These are phyloP conservation scores for Lathyrus aphaca DNA, from an alignment of 306 rosid species.

Conservation along the genomic window DNA sequence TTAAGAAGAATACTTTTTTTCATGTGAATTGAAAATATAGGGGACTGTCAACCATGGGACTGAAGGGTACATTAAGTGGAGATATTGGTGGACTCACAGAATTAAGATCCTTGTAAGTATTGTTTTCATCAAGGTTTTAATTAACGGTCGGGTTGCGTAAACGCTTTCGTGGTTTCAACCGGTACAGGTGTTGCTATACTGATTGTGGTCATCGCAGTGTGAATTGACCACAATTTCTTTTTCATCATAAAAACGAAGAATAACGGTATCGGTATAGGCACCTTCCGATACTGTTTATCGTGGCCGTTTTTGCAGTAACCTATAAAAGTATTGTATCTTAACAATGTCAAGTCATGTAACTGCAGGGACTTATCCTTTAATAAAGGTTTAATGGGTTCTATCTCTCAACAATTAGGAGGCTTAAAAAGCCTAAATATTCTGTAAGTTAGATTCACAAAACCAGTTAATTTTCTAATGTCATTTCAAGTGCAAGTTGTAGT, in stretches of 20 bases:
- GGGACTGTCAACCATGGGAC: constrained; percentile 71
- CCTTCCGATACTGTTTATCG: too few relatives aligned
- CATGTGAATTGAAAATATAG: constrained; percentile 44
- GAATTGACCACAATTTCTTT: too few relatives aligned
- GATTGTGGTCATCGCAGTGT: too few relatives aligned
- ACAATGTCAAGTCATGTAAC: constrained; percentile 31
- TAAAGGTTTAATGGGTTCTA: constrained; percentile 57
- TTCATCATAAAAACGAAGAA: too few relatives aligned
- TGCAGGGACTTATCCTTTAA: constrained; percentile 82
- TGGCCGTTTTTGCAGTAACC: too few relatives aligned
- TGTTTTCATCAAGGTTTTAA: too few relatives aligned
- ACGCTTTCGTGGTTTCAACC: too few relatives aligned
- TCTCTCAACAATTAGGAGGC: constrained; percentile 57
- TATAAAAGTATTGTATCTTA: not conserved
- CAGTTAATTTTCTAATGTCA: constrained; percentile 24
- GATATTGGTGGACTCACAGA: constrained; percentile 72
- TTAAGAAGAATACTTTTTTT: not conserved
- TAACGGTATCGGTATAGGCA: too few relatives aligned
- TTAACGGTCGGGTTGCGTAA: too few relatives aligned
- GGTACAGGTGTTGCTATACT: too few relatives aligned
- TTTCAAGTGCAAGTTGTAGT: constrained; percentile 19
- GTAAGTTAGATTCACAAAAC: constrained; percentile 55
- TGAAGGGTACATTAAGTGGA: constrained; percentile 67
- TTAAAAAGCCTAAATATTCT: constrained; percentile 65
- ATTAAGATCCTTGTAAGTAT: constrained; percentile 73